Percentiles rank a stretch among this genome's conserved stretches.
Evolutionary conservation across 2,329 filamentous ascomycete species (phyloP).

Genomic region (Sclerotinia trifoliorum): DNA sequence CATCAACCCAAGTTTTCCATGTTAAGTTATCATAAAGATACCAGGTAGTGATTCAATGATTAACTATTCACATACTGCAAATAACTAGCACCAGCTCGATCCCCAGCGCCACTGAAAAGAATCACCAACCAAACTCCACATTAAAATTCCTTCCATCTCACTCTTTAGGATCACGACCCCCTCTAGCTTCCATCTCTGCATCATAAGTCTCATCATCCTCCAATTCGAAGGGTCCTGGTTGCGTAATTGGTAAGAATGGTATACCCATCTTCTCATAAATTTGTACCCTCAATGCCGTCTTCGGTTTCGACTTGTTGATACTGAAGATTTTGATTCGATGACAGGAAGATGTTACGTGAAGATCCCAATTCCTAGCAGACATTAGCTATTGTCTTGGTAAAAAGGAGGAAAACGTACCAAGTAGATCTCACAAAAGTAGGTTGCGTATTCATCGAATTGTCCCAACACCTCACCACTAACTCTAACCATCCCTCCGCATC

Average conservation of each 20-base stretch:
- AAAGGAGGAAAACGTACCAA: slow-evolving; percentile 41
- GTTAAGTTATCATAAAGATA: background rate
- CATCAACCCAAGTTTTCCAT: background rate
- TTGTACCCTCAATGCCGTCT: slow-evolving; percentile 23
- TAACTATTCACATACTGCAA: background rate
- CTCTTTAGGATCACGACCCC: slow-evolving; percentile 21
- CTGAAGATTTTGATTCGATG: slow-evolving; percentile 63
- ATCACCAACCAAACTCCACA: background rate
- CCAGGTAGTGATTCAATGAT: background rate
- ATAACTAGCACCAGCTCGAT: background rate
- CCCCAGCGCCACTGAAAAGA: background rate
- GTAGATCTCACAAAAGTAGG: slow-evolving; percentile 53
- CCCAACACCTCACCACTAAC: slow-evolving; percentile 58
- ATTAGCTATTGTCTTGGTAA: background rate
- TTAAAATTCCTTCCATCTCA: background rate
- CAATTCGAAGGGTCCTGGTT: slow-evolving; percentile 20
- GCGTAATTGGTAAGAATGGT: slow-evolving; percentile 26
- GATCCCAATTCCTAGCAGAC: slow-evolving; percentile 53
- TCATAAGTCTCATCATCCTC: slow-evolving; percentile 20
- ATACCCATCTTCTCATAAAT: slow-evolving; percentile 24
- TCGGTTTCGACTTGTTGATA: slow-evolving; percentile 50
- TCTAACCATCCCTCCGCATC: slow-evolving; percentile 62
- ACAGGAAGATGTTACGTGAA: slow-evolving; percentile 63
- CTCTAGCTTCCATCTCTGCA: slow-evolving; percentile 19
- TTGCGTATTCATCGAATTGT: slow-evolving; percentile 61